Percentiles rank a stretch among this genome's conserved stretches.
These are phyloP conservation scores for Eleusine coracana DNA, from an alignment of 176 grass and related monocot species.

Conservation along the genomic window DNA sequence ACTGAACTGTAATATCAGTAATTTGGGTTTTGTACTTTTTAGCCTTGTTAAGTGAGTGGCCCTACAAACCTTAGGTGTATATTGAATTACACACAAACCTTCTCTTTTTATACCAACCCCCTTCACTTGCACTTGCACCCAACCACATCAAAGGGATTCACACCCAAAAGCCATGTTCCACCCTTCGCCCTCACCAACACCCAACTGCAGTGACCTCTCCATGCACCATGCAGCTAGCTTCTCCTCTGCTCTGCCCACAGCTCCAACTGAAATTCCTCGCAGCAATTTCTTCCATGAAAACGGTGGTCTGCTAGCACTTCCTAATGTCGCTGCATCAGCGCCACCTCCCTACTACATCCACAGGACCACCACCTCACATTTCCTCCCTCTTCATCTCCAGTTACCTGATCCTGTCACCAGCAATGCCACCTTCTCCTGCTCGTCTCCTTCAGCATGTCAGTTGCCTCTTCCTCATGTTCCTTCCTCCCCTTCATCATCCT, in stretches of 20 bases:
- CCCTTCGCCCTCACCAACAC: slow-evolving; percentile 36
- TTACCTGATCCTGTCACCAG: slow-evolving; percentile 19
- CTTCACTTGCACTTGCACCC: slow-evolving; percentile 28
- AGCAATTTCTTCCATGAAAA: slow-evolving; percentile 31
- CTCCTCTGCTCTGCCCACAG: slow-evolving; percentile 45
- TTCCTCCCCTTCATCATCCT: slow-evolving; percentile 49
- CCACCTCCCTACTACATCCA: slow-evolving; percentile 44
- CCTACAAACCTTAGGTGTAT: slow-evolving; percentile 26
- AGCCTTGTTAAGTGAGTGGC: slow-evolving; percentile 32
- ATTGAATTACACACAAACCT: slow-evolving; percentile 15
- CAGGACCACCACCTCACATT: slow-evolving; percentile 39
- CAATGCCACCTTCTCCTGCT: slow-evolving; percentile 40
- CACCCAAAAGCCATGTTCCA: slow-evolving; percentile 61
- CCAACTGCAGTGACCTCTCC: slow-evolving; percentile 43
- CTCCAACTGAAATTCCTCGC: slow-evolving; percentile 52
- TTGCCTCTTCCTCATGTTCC: slow-evolving; percentile 43
- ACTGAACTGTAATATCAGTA: slow-evolving; percentile 32
- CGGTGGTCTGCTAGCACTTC: slow-evolving; percentile 15
- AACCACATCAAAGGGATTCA: slow-evolving; percentile 40
- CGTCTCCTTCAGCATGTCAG: slow-evolving; percentile 39
- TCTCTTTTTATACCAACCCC: slow-evolving; percentile 58
- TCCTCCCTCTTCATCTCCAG: slow-evolving; percentile 31
- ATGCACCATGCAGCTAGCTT: slow-evolving; percentile 40
- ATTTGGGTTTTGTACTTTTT: neutral
- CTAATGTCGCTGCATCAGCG: slow-evolving; percentile 21